These are phyloP conservation scores for Cryptosporidium ubiquitum DNA, from an alignment of 169 alveolate genomes.

Conservation along the genomic window DNA sequence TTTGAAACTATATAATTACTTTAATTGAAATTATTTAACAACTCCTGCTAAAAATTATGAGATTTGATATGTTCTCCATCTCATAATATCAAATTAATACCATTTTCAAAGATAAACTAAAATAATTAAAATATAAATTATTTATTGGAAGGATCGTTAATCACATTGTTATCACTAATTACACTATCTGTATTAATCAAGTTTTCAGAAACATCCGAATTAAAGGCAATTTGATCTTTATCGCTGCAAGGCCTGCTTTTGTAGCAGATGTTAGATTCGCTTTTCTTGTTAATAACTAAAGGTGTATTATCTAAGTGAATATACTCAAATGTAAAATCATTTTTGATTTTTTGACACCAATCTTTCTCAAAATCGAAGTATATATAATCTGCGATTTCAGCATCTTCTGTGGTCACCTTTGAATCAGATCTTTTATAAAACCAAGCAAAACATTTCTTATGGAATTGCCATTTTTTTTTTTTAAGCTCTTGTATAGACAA, in stretches of 20 bases:
- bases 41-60: background rate
- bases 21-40: background rate
- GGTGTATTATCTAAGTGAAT: slow-evolving; percentile 74
- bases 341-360: slow-evolving; percentile 78
- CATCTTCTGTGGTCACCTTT: slow-evolving; percentile 59
- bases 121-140: background rate
- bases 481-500: slow-evolving; percentile 80
- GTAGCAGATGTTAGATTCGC: background rate
- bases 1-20: background rate
- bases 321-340: slow-evolving; percentile 77
- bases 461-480: slow-evolving; percentile 78
- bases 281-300: background rate
- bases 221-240: background rate
- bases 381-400: slow-evolving; percentile 71
- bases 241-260: background rate
- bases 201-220: background rate
- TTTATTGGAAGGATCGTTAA: background rate
- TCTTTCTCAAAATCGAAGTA: slow-evolving; percentile 80
- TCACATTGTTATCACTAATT: background rate
- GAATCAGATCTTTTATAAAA: slow-evolving; percentile 77
- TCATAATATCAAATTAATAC: background rate
- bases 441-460: slow-evolving; percentile 81
- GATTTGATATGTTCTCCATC: background rate
- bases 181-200: background rate
- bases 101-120: background rate